Evolutionary conservation across 768 basidiomycete species (phyloP), one percentile per base, ranked within the genome.

Genomic region (Boletus sensibilis): DNA sequence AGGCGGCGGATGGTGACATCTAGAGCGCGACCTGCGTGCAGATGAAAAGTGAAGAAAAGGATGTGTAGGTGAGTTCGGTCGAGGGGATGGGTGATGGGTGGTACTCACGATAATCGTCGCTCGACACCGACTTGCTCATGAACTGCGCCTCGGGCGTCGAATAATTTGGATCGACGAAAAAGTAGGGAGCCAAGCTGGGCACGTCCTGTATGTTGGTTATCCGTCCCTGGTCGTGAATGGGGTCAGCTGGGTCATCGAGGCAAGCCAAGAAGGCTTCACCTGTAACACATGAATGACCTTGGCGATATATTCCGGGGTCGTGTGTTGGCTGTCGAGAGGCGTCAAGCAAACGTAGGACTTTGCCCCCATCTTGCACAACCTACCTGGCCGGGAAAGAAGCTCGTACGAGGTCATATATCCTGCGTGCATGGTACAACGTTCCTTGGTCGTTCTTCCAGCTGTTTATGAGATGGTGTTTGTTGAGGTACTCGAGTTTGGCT

Each of bases 401-500:
- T 50, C 80, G 82, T n/a, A 90, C 69, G 33, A 77, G 65, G 12
- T 75, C 73, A 39, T 80, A 81, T 14, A 83, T 80, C 52, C 85
- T 76, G 42, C 74, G 70, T 3, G 87, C 83, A 5, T 92, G 75
- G 1, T 70, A 64, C n/a, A 74, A 64, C 25, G 87, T 75, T 1
- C 82, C 85, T 14, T 79, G 72, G 2, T 80, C 72, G 7, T 75
- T 75, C 16, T 80, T 74, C 65, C 84, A 80, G 53, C 74, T 76
- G 18, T 75, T 75, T 73, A 84, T 78, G 16, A 99, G 72, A 64
- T 96, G 90, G 44, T 89, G 86, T 65, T 93, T 94, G 70, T 98
- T 98, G 52, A 98, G 74, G 67, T 87, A 92, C 63, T 87, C 86
- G 16, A 99, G 80, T 66, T 97, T 97, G 11, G 73, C 72, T 0